Conservation (phyloP, 192 early-diverging fungal species). For the Linnemannia exigua region DNA sequence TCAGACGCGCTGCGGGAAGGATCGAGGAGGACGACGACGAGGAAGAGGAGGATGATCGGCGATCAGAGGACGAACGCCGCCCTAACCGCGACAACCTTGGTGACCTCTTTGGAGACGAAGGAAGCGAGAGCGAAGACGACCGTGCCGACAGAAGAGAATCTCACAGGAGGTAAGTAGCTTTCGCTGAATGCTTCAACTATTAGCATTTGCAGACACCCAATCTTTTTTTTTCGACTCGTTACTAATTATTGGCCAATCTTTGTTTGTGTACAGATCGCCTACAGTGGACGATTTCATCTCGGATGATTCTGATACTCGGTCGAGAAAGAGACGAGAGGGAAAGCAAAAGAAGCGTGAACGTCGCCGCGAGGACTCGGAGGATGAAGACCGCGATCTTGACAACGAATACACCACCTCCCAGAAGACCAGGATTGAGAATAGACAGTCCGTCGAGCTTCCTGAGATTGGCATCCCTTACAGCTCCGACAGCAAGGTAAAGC, state of each 20-base stretch:
- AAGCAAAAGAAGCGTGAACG: constrained; percentile 37
- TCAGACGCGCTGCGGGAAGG: constrained; percentile 31
- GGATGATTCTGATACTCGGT: constrained; percentile 31
- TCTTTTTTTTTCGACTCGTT: background rate
- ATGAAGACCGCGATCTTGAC: constrained; percentile 38
- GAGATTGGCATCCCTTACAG: constrained; percentile 49
- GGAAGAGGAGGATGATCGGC: constrained; percentile 19
- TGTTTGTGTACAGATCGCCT: constrained; percentile 21
- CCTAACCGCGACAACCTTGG: constrained; percentile 10
- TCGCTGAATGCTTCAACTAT: no score
- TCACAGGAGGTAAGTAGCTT: constrained; percentile 21
- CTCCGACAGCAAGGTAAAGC: constrained; percentile 42
- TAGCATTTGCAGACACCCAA: no score
- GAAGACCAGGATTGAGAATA: constrained; percentile 39
- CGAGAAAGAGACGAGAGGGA: constrained; percentile 37
- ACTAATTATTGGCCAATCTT: background rate
- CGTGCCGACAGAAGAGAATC: background rate
- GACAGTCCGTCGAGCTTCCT: constrained; percentile 35
- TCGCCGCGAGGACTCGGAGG: constrained; percentile 23
- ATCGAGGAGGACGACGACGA: constrained; percentile 41
- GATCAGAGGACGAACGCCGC: constrained; percentile 9
- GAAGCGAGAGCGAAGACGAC: constrained; percentile 37
- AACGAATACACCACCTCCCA: constrained; percentile 29
- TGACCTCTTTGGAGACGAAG: constrained; percentile 48
- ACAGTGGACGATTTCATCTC: constrained; percentile 39